Evolutionary conservation across 1,139 yeast genomes (phyloP).

Genomic region (Yamadazyma songkhlaensis): DNA sequence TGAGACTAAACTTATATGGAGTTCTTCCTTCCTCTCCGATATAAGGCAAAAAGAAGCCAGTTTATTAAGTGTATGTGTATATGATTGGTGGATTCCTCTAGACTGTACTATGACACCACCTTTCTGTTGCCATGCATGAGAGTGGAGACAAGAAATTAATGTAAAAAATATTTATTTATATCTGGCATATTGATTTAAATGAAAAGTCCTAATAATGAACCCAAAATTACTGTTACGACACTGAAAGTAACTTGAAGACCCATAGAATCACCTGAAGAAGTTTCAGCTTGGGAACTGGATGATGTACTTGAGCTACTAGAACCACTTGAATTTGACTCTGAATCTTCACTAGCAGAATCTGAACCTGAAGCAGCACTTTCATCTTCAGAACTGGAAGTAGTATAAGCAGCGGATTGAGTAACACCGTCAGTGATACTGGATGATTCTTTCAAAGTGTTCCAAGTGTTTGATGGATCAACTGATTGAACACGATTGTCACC

Average conservation of each 20-base stretch:
- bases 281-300: conserved; percentile 12
- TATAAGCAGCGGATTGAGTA: conserved; percentile 2
- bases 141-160: no score
- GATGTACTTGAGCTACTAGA: conserved; percentile 21
- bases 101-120: no score
- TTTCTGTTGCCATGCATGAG: no score
- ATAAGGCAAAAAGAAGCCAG: no score
- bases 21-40: no score
- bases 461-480: conserved; percentile 12
- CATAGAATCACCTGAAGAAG: conserved; percentile 19
- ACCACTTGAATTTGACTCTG: conserved; percentile 14
- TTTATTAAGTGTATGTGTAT: no score
- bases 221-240: conserved; percentile 9
- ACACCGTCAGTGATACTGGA: conserved; percentile 1
- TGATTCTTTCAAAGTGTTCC: conserved; percentile 9
- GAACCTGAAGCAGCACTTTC: no score
- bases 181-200: conserved; percentile 1
- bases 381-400: background rate
- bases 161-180: no score
- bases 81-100: no score
- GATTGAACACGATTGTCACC: conserved; percentile 13
- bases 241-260: conserved; percentile 9
- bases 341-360: background rate
- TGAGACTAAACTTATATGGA: no score
- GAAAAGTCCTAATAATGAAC: conserved; percentile 10